These are phyloP conservation scores for Striga asiatica DNA, from an alignment of 257 asterid genomes.

Conservation along the genomic window DNA sequence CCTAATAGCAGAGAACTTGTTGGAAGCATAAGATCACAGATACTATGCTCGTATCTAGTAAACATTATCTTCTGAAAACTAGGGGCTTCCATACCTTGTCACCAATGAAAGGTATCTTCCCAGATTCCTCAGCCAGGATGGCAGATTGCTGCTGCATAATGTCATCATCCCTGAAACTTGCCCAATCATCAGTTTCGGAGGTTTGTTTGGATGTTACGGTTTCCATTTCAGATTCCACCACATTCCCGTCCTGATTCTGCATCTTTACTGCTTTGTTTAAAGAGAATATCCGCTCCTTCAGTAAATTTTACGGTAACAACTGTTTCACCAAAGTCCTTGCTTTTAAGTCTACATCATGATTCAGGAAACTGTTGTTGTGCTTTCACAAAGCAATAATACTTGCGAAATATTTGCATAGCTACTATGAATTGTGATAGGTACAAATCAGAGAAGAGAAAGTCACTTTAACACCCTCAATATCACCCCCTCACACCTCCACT, in stretches of 20 bases:
- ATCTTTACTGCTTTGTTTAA: constrained; percentile 22
- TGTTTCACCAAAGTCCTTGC: constrained; percentile 8
- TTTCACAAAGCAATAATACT: constrained; percentile 5
- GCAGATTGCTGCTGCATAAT: constrained; percentile 64
- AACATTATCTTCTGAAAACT: constrained; percentile 3
- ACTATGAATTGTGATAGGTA: not conserved
- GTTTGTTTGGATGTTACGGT: constrained; percentile 22
- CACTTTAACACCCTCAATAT: not conserved
- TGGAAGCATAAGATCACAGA: not conserved
- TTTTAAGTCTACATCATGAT: too few relatives aligned
- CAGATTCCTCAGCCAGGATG: constrained; percentile 68
- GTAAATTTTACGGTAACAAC: not conserved
- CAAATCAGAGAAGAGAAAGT: not conserved
- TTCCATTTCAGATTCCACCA: constrained; percentile 27
- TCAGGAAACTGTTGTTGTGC: constrained; percentile 10
- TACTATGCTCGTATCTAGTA: not conserved
- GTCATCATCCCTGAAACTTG: constrained; percentile 55
- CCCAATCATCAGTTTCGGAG: constrained; percentile 53
- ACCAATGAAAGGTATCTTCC: constrained; percentile 60
- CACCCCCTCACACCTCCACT: not conserved
- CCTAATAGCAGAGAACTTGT: not conserved
- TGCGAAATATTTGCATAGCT: not conserved
- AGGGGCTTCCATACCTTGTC: constrained; percentile 55
- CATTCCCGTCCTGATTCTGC: constrained; percentile 42
- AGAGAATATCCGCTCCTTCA: constrained; percentile 1